Conservation (phyloP, 257 asterid genomes). For the Nicotiana undulata region DNA sequence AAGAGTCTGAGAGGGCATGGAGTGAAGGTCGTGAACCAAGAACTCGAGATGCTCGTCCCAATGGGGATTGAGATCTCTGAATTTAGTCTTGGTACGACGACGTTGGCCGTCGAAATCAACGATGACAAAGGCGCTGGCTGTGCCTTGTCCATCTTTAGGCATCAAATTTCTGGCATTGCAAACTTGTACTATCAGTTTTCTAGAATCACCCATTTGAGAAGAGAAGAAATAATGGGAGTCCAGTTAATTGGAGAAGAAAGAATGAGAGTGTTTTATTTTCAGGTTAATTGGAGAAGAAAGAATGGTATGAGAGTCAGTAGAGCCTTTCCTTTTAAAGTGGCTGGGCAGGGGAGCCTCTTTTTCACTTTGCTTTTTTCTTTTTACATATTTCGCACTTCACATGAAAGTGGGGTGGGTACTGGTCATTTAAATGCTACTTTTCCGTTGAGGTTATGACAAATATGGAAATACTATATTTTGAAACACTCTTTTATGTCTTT, state of each 20-base stretch:
- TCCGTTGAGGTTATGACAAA: neutral
- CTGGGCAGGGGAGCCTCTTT: neutral
- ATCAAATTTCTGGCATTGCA: constrained; percentile 76
- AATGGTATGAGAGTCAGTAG: neutral
- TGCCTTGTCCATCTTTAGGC: constrained; percentile 97
- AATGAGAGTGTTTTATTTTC: too few relatives aligned
- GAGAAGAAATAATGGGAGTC: neutral
- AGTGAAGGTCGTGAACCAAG: constrained; percentile 45
- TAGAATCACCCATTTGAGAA: constrained; percentile 33
- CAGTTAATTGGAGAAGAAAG: neutral
- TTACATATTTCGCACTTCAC: neutral
- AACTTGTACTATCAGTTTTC: constrained; percentile 56
- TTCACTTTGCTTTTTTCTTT: neutral
- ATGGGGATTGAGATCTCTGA: constrained; percentile 76
- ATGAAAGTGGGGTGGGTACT: constrained; percentile 2
- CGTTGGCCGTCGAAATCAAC: constrained; percentile 88
- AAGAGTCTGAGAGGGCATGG: constrained; percentile 46
- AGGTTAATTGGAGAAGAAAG: neutral
- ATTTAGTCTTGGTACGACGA: constrained; percentile 71
- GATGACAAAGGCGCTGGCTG: constrained; percentile 80
- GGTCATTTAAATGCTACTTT: neutral
- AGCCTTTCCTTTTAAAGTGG: neutral
- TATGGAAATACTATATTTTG: too few relatives aligned
- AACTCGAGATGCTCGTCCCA: constrained; percentile 89
- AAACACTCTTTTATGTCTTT: too few relatives aligned